phyloP scores from a whole-genome alignment of 805 yeast genomes.

The Yarrowia sp. region DNA sequence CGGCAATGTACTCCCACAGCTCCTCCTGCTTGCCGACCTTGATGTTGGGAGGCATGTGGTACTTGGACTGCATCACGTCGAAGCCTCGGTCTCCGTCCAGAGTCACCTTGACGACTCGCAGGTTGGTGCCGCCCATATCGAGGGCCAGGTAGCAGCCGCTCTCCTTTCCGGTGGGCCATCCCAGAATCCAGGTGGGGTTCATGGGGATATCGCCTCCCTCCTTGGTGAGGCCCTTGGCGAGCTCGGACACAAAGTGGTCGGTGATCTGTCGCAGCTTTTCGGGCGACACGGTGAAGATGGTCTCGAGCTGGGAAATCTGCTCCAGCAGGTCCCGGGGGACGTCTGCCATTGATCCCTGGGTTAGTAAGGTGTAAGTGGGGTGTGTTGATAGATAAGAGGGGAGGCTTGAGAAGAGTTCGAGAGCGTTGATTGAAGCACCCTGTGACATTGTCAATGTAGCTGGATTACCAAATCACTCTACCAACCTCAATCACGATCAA shows the following conservation, averaged over 20 bases:
- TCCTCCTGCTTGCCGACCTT: constrained; percentile 82
- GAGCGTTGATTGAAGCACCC: too few relatives aligned
- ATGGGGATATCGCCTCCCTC: constrained; percentile 90
- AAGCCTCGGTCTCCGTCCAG: constrained; percentile 84
- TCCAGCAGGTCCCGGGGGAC: constrained; percentile 68
- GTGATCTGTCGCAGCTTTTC: constrained; percentile 70
- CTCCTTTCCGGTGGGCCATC: constrained; percentile 90
- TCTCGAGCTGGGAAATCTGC: constrained; percentile 65
- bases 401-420: too few relatives aligned
- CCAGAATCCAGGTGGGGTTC: constrained; percentile 97
- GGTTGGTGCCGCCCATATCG: constrained; percentile 96
- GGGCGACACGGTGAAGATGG: constrained; percentile 65
- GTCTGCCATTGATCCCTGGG: constrained; percentile 64
- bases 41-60: constrained; percentile 74
- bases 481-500: too few relatives aligned
- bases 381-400: too few relatives aligned
- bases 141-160: constrained; percentile 89
- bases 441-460: too few relatives aligned
- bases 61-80: constrained; percentile 86
- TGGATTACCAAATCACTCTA: too few relatives aligned
- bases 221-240: constrained; percentile 75
- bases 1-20: constrained; percentile 87
- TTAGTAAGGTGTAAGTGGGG: not conserved
- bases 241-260: constrained; percentile 76
- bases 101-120: constrained; percentile 87